Evolutionary conservation across 495 filamentous ascomycete species (phyloP), one percentile per base, ranked within the genome.

Genomic region (Barbatosphaeria neglecta): DNA sequence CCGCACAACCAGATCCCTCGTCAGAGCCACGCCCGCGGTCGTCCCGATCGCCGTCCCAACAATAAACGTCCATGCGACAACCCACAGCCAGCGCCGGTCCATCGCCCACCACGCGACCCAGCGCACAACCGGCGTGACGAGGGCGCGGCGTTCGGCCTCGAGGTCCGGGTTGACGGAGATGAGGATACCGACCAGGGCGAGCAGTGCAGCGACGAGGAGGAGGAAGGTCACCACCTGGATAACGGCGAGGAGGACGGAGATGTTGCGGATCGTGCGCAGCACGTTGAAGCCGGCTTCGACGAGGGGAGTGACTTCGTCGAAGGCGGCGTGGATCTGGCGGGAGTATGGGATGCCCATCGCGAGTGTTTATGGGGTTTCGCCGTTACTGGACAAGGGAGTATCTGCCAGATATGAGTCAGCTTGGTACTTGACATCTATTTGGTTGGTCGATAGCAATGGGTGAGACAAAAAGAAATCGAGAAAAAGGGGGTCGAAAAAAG

Each of bases 331-430:
- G 22, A 50, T 46, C 35, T 50, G 44, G 20, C 42, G 46, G 11
- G 49, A 50, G 22, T 50, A 50, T 2, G 49, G 49, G 7, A 50
- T 37, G 27, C 49, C 48, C 49, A 50, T 50, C 24, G n/a, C n/a
- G n/a, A n/a, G n/a, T n/a, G n/a, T n/a, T n/a, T n/a, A n/a, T n/a
- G n/a, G n/a, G n/a, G 27, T 10, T 31, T 31, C 27, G 27, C 9
- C 27, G 3, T 31, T 31, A 10, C 15, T 33, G 28, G 8, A 11
- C 28, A 13, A 11, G 28, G 9, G 3, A 31, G 5, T 31, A 11
- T 25, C 8, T 11, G n/a, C n/a, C n/a, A n/a, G n/a, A n/a, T n/a
- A n/a, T n/a, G n/a, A n/a, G n/a, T n/a, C n/a, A n/a, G n/a, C n/a
- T n/a, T n/a, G n/a, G n/a, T n/a, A n/a, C n/a, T n/a, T n/a, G n/a